These are phyloP conservation scores for Trifolium repens DNA, from an alignment of 306 rosid genomes.

Conservation along the genomic window DNA sequence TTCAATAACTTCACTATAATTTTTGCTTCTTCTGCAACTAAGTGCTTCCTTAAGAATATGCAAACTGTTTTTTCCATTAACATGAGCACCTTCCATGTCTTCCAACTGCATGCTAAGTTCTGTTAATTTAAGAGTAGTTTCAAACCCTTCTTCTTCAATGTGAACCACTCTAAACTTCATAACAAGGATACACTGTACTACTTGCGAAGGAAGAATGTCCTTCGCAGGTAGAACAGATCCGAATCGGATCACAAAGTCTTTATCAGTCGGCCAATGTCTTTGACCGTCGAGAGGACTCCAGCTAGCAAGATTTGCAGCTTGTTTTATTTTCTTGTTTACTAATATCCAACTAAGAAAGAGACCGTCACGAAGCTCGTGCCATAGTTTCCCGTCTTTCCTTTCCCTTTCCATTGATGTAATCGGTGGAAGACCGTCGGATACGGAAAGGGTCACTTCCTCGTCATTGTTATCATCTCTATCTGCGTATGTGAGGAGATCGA, in stretches of 20 bases:
- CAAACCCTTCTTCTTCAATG: slow-evolving; percentile 62
- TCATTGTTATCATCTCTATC: slow-evolving; percentile 62
- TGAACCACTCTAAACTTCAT: slow-evolving; percentile 75
- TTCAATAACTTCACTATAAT: slow-evolving; percentile 71
- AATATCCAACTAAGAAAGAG: slow-evolving; percentile 85
- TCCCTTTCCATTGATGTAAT: slow-evolving; percentile 75
- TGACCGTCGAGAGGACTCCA: slow-evolving; percentile 92
- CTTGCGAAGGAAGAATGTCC: slow-evolving; percentile 80
- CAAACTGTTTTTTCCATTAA: slow-evolving; percentile 83
- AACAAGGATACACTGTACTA: slow-evolving; percentile 80
- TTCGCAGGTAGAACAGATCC: slow-evolving; percentile 83
- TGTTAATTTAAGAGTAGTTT: slow-evolving; percentile 66
- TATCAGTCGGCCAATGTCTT: slow-evolving; percentile 94
- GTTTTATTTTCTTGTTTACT: slow-evolving; percentile 74
- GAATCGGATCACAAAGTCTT: slow-evolving; percentile 77
- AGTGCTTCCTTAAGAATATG: slow-evolving; percentile 80
- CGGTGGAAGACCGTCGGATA: slow-evolving; percentile 77
- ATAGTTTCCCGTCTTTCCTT: slow-evolving; percentile 80
- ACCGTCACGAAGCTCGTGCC: slow-evolving; percentile 84
- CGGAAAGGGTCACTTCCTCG: slow-evolving; percentile 73
- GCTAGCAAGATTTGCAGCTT: slow-evolving; percentile 89
- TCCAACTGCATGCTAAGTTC: slow-evolving; percentile 90
- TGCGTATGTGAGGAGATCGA: slow-evolving; percentile 74
- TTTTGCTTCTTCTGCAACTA: slow-evolving; percentile 75
- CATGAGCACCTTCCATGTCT: slow-evolving; percentile 86